Conservation (phyloP, 495 filamentous ascomycete species). For the Trichoderma asperelloides region DNA sequence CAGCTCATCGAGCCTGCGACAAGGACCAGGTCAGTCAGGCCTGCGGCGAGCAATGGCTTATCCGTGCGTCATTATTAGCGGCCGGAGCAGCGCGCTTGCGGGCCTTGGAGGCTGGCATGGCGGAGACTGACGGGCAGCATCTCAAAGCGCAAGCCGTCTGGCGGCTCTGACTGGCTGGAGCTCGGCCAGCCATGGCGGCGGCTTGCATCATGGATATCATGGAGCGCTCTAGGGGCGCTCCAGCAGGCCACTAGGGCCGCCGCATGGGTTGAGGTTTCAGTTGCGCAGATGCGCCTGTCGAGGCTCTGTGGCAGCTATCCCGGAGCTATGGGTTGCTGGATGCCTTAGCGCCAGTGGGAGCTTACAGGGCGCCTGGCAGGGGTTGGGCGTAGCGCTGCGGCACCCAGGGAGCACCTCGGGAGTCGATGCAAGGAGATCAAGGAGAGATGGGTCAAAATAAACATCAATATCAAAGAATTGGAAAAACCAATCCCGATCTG, state of each 20-base stretch:
- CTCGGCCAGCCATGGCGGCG: background rate
- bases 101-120: background rate
- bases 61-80: constrained; percentile 6
- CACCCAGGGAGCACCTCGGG: too few relatives aligned
- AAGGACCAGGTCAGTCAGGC: background rate
- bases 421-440: too few relatives aligned
- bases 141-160: background rate
- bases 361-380: background rate
- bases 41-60: background rate
- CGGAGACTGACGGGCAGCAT: background rate
- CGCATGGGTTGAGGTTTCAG: background rate
- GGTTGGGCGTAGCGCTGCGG: too few relatives aligned
- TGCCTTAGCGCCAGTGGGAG: background rate
- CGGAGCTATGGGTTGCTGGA: background rate
- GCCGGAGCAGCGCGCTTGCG: background rate
- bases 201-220: background rate
- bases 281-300: background rate
- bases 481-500: too few relatives aligned
- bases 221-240: background rate
- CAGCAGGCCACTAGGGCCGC: background rate
- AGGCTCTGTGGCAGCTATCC: background rate
- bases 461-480: too few relatives aligned
- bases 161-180: background rate
- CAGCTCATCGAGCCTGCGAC: background rate
- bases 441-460: too few relatives aligned